phyloP scores from a whole-genome alignment of 2,329 filamentous ascomycete genomes.

The Cercospora beticola region DNA sequence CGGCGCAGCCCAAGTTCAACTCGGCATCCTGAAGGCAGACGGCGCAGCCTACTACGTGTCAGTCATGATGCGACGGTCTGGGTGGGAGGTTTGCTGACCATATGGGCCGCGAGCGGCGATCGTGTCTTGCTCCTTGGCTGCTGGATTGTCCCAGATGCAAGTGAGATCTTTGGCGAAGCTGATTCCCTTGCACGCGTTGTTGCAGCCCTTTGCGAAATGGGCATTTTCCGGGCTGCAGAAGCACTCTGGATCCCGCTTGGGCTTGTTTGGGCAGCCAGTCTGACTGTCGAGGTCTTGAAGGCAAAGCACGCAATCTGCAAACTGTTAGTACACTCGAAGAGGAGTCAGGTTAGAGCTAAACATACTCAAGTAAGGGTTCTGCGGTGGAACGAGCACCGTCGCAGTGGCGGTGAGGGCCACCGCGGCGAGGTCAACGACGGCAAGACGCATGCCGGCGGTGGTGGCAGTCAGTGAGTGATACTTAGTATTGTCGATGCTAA shows the following conservation, averaged over 20 bases:
- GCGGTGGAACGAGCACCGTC: neutral
- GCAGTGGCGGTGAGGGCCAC: neutral
- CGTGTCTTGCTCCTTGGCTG: neutral
- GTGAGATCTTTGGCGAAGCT: neutral
- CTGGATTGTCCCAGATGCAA: neutral
- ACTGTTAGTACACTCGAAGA: neutral
- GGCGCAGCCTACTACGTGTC: neutral
- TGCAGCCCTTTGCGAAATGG: neutral
- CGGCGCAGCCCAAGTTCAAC: neutral
- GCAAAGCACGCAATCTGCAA: neutral
- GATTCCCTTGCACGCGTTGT: neutral
- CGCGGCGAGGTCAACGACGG: neutral
- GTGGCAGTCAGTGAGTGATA: neutral
- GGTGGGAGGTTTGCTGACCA: neutral
- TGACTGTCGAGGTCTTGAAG: neutral
- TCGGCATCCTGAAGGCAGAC: neutral
- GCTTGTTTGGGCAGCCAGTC: neutral
- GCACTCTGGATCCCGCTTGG: neutral
- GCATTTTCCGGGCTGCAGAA: neutral
- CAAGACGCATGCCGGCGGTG: slow-evolving; percentile 6
- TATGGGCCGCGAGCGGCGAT: neutral
- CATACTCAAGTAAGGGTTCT: neutral
- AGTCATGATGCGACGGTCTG: neutral
- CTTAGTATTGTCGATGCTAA: slow-evolving; percentile 8
- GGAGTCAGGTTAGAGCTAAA: neutral